Base-by-base conservation (phyloP, 345 rosid species). In the Rhodamnia argentea region DNA sequence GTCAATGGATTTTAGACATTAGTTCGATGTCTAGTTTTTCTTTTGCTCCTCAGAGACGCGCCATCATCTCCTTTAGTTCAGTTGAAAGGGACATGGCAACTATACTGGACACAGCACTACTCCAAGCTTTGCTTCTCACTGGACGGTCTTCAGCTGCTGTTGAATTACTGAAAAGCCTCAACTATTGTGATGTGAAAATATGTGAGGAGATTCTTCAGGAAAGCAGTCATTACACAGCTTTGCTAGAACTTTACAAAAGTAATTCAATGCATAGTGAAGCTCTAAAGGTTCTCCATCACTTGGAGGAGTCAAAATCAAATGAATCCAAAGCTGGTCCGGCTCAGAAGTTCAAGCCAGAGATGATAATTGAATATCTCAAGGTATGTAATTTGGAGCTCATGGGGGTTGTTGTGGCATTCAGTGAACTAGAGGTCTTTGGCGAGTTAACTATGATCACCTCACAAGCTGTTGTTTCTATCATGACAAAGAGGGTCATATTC, bases 1-100 rank as follows among this genome's bases (percentile, higher is more conserved):
- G 52, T 82, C 23, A 5, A 52, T 4, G 42, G 40, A 47, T 82
- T 82, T 52, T 18, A 56, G 27, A 55, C 40, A 20, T 54, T 56
- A 42, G 32, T 47, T 23, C 50, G 29, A 22, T n/a, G 81, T 58
- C 7, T 13, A 74, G 13, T 22, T 54, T 55, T 75, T 15, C 55
- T 51, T 53, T 54, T 32, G 58, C 86, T 52, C 57, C 64, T 83
- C 88, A 97, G 98, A 95, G 93, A 42, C 97, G 95, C 86, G 93
- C 93, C 87, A 89, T 85, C 85, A 85, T 90, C 60, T 87, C 92
- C 16, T 88, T 96, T 86, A 95, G 92, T 85, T 96, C 98, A 26
- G 92, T 94, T 64, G 99, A 98, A 44, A 87, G 98, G 91, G 98
- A 97, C 91, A 92, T 93, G 96, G 99, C 99, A 75, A 90, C 96